Evolutionary conservation across 2,329 filamentous ascomycete species (phyloP).

Genomic region (Chaetomium globosum): DNA sequence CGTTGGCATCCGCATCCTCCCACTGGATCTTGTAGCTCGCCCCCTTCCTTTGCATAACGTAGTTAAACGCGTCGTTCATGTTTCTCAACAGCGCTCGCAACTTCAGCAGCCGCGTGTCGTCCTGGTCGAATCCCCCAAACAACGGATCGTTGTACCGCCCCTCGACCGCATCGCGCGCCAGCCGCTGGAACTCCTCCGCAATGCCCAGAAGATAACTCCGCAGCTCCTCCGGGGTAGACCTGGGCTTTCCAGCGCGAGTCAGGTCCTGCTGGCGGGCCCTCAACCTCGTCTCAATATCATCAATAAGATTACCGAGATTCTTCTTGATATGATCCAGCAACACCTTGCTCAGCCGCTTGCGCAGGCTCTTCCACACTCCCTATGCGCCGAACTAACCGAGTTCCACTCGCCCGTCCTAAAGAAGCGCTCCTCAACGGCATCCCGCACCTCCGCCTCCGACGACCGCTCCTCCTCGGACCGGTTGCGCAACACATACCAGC

Average conservation of each 20-base stretch:
- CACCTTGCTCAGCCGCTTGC: constrained; percentile 44
- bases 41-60: constrained; percentile 13
- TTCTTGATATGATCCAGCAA: constrained; percentile 41
- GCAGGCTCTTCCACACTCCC: constrained; percentile 44
- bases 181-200: constrained; percentile 43
- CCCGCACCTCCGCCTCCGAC: constrained; percentile 27
- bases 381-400: constrained; percentile 37
- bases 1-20: constrained; percentile 4
- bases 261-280: constrained; percentile 8
- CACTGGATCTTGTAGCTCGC: constrained; percentile 14
- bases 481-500: constrained; percentile 51
- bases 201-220: constrained; percentile 43
- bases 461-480: constrained; percentile 36
- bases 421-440: constrained; percentile 32
- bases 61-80: constrained; percentile 8
- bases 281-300: constrained; percentile 37
- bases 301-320: constrained; percentile 39
- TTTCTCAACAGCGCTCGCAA: constrained; percentile 17
- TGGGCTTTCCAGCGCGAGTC: constrained; percentile 12
- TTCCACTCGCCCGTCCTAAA: constrained; percentile 38
- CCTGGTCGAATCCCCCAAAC: constrained; percentile 40
- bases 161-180: constrained; percentile 46
- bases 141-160: constrained; percentile 48
- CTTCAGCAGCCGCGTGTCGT: constrained; percentile 6
- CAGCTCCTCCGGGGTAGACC: constrained; percentile 38